Base-by-base conservation (phyloP, 129 eudicot species). In the Pseudognaphalium luteoalbum region DNA sequence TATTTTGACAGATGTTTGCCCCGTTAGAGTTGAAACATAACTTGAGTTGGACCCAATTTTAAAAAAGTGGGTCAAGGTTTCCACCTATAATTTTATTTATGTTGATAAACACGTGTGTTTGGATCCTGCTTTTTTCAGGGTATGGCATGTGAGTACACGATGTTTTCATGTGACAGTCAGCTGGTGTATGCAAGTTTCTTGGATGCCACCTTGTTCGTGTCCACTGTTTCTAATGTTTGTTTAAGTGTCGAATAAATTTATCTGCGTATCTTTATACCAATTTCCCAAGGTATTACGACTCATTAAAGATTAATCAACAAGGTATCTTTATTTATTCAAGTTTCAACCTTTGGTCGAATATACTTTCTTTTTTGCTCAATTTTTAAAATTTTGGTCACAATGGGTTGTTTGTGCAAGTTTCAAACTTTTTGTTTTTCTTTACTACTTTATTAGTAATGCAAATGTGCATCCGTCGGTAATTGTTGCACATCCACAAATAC, bases 171-270 rank as follows among this genome's bases (percentile, higher is more conserved):
- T 75, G 92, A 87, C 66, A 85, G 85, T 61, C 76, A 77, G 75
- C 68, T 81, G 19, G 87, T 92, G 10, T 92, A 92, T 62, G 94
- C 98, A 30, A 86, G 98, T 75, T 92, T 92, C 68, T 75, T 82
- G 80, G 98, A 90, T 80, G 96, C 88, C 39, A 88, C 85, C 7
- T 85, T 92, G 17, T 85, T 90, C 44, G 84, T 92, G 14, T 89
- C 90, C 79, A 86, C 86, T 61, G 94, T 94, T 60, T n/a, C 89
- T 30, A 80, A 86, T 34, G 89, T 90, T 56, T 83, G 83, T 10
- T 61, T 92, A 64, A 81, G 87, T 16, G 98, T 80, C 87, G 90
- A 6, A 90, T 92, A 47, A 86, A 79, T 79, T 87, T 96, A 29
- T 52, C 93, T 25, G 88, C 96, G 3, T 92, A 90, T 83, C 83